Evolutionary conservation across 106 monocot species (phyloP).

Genomic region (Chionographis japonica): DNA sequence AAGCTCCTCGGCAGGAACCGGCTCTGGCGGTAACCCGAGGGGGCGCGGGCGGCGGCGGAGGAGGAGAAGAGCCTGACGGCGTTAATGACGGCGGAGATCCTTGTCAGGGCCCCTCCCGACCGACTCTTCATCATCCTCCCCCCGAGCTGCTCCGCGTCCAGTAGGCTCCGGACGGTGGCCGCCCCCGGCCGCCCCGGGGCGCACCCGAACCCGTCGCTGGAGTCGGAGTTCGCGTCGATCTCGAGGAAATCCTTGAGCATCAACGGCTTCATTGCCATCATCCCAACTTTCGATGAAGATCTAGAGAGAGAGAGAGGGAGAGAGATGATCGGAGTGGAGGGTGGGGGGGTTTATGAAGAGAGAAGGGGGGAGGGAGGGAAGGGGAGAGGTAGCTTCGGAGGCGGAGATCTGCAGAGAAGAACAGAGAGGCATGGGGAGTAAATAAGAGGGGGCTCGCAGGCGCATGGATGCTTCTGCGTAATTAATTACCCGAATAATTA

Average conservation of each 20-base stretch:
- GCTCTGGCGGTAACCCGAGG: neutral
- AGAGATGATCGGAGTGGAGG: neutral
- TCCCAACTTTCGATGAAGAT: neutral
- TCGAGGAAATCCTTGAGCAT: constrained; percentile 16
- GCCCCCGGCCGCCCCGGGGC: neutral
- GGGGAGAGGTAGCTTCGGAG: constrained; percentile 14
- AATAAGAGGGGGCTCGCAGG: neutral
- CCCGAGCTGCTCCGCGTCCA: neutral
- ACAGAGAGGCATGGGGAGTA: neutral
- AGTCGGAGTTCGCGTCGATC: constrained; percentile 8
- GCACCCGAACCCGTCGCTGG: neutral
- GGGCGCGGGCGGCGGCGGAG: neutral
- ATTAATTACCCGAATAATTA: too few relatives aligned
- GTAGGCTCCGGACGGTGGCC: neutral
- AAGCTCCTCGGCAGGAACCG: constrained; percentile 5
- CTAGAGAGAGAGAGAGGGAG: neutral
- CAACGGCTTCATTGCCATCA: constrained; percentile 5
- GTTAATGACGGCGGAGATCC: constrained; percentile 2
- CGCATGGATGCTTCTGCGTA: constrained; percentile 4
- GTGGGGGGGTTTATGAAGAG: neutral
- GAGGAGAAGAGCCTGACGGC: neutral
- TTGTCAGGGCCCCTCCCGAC: neutral
- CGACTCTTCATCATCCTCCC: neutral
- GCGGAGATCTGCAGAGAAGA: constrained; percentile 12
- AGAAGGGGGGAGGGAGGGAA: neutral